These are phyloP conservation scores for Diaporthe aspalathi DNA, from an alignment of 2,329 filamentous ascomycete species.

Conservation along the genomic window DNA sequence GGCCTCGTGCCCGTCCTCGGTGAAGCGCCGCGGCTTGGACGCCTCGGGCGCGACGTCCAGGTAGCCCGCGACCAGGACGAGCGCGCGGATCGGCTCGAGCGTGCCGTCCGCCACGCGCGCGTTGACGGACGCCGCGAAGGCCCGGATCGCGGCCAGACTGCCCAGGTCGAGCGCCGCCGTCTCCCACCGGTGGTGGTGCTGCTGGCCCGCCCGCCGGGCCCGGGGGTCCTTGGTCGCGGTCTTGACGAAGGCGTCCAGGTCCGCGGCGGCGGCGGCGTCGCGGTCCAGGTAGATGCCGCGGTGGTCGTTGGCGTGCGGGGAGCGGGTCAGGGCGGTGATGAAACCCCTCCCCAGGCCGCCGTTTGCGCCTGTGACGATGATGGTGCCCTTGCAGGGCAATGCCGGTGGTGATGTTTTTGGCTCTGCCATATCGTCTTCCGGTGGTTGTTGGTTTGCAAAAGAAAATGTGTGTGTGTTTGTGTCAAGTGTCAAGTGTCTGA, in stretches of 20 bases:
- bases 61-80: slow-evolving; percentile 52
- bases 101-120: slow-evolving; percentile 46
- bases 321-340: slow-evolving; percentile 19
- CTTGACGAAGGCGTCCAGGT: slow-evolving; percentile 44
- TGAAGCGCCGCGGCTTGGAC: slow-evolving; percentile 30
- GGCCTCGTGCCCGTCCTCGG: slow-evolving; percentile 37
- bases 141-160: slow-evolving; percentile 46
- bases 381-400: slow-evolving; percentile 41
- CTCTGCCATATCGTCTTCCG: not conserved
- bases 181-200: slow-evolving; percentile 47
- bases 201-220: not conserved
- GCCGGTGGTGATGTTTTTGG: not conserved
- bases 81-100: slow-evolving; percentile 52
- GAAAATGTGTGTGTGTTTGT: not conserved
- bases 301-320: slow-evolving; percentile 44
- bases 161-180: slow-evolving; percentile 49
- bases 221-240: slow-evolving; percentile 20
- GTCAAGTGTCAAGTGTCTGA: too few relatives aligned
- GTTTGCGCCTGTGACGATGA: slow-evolving; percentile 34
- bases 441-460: too few relatives aligned
- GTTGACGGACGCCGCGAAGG: slow-evolving; percentile 47
- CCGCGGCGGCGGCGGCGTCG: slow-evolving; percentile 47
- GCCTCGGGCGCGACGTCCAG: slow-evolving; percentile 43
- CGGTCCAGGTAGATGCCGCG: slow-evolving; percentile 52
- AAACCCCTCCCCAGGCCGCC: slow-evolving; percentile 32